Base-by-base conservation (phyloP, 2,329 filamentous ascomycete genomes). In the Phoma sp. region DNA sequence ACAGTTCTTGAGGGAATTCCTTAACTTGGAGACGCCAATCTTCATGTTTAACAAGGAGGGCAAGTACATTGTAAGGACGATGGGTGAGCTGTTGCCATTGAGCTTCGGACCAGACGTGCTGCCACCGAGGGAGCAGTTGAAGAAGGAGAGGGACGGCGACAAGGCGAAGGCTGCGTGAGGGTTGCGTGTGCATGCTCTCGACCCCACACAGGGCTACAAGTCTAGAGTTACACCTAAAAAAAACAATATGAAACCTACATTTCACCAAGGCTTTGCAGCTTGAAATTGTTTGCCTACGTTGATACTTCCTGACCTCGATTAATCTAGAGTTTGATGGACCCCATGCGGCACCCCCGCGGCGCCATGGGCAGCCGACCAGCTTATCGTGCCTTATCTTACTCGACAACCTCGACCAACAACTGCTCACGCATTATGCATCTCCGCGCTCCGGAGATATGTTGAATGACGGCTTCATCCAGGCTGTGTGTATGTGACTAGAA, bases 31-130 rank as follows among this genome's bases (percentile, higher is more conserved):
- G 6, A 87, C 85, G 55, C 94, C 92, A 0, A 84, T 99, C 52
- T 87, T 96, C 73, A 96, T 98, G 94, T 96, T 96, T 76, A 92
- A 96, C 75, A 89, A 88, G 74, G 84, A 92, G 60, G 88, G 88
- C 2, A 84, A 88, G 57, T 92, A 84, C 66, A 80, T 86, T n/a
- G 85, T 91, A 22, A 81, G 86, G 77, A 89, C 82, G 22, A 78
- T 96, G 52, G 85, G 87, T 61, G 82, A 91, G 68, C 60, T 84
- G 55, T 65, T 84, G 63, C 82, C 82, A 3, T 75, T 82, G 76
- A 80, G 78, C 58, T 84, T 84, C 69, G 81, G 81, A n/a, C 81
- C 81, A 12, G 79, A 81, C 52, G 76, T 79, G 56, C 61, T 83
- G 62, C 74, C 73, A 31, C 63, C 65, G 7, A 68, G 72, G 55